Conservation (phyloP, 2,329 filamentous ascomycete genomes). For the Domatiomyces globalis region DNA sequence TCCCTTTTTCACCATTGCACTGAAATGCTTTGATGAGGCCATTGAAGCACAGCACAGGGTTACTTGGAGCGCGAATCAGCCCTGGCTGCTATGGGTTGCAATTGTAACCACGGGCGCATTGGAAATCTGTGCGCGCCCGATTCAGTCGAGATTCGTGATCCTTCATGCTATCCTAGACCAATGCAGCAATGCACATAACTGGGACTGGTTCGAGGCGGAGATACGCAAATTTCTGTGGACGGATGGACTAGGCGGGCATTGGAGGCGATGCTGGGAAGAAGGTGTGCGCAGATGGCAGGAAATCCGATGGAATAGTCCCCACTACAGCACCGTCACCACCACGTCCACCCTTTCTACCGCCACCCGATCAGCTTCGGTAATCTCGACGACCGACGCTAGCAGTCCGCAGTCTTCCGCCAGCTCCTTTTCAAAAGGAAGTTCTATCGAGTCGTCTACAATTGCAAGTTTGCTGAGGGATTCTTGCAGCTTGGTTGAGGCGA, state of each 20-base stretch:
- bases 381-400: background rate
- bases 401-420: background rate
- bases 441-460: background rate
- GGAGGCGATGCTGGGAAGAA: background rate
- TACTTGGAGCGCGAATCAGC: background rate
- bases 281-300: background rate
- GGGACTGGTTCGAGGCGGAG: background rate
- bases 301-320: background rate
- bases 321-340: background rate
- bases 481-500: background rate
- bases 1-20: background rate
- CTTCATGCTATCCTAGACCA: background rate
- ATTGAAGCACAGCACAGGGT: background rate
- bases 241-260: background rate
- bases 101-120: background rate
- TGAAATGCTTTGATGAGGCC: background rate
- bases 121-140: background rate
- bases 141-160: background rate
- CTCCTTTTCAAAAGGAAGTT: background rate
- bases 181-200: background rate
- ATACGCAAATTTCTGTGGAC: background rate
- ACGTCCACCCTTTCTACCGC: background rate
- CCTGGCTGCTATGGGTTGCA: background rate
- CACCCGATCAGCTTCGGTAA: background rate
- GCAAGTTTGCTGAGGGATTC: background rate